These are phyloP conservation scores for Gremmenia infestans DNA, from an alignment of 2,329 filamentous ascomycete species.

Conservation along the genomic window DNA sequence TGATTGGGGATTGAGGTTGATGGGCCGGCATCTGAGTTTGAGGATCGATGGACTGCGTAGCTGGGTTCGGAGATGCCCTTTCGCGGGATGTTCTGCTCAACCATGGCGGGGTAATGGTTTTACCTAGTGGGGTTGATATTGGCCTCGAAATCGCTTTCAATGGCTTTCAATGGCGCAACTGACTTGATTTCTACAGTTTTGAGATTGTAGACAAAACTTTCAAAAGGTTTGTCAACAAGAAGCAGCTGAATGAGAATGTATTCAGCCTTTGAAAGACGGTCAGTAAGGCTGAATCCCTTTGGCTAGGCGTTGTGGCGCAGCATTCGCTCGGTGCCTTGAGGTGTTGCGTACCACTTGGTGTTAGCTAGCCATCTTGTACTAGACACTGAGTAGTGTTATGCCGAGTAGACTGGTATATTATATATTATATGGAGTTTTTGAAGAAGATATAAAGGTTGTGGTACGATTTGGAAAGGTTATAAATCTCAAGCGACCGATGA, in stretches of 20 bases:
- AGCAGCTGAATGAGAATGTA: not conserved
- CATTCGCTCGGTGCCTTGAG: conserved; percentile 6
- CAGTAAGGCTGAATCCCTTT: conserved; percentile 9
- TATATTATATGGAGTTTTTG: not conserved
- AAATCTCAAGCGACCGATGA: no score
- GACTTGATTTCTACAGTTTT: not conserved
- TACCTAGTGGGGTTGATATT: not conserved
- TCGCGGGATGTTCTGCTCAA: conserved; percentile 2
- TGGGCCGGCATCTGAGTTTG: conserved; percentile 12
- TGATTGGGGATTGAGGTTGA: conserved; percentile 2
- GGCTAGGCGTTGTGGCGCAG: conserved; percentile 7
- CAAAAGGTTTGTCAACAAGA: not conserved
- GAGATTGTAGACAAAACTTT: not conserved
- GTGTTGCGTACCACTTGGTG: not conserved
- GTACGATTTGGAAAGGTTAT: no score
- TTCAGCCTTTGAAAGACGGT: conserved; percentile 1
- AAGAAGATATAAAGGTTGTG: not conserved
- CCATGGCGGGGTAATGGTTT: conserved; percentile 6
- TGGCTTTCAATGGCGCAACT: not conserved
- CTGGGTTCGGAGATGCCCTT: conserved; percentile 17
- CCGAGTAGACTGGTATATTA: not conserved
- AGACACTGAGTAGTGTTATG: not conserved
- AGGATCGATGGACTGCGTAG: conserved; percentile 16
- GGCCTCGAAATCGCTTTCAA: not conserved
- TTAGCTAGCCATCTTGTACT: not conserved